Base-by-base conservation (phyloP, 441 rosid species). In the Melastoma candidum region DNA sequence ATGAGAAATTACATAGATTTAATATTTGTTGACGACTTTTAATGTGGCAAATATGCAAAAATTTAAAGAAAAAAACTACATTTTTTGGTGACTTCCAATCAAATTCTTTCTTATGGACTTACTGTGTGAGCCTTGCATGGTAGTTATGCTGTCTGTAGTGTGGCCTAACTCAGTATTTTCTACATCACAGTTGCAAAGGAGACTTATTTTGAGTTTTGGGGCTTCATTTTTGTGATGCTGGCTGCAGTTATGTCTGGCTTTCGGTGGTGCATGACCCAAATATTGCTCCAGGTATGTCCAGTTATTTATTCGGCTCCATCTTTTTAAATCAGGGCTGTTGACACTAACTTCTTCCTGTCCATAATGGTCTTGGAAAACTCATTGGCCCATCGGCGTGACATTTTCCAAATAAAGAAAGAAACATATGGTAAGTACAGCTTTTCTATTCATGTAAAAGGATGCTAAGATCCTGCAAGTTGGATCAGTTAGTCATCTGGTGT, bases 241-340 rank as follows among this genome's bases (percentile, higher is more conserved):
- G 93, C 98, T 75, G 93, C 98, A 58, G 93, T 90, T 68, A 90
- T 90, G 96, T 85, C 96, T 76, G 96, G 98, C 54, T 87, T 90
- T 58, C 95, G 95, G 54, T 90, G 98, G 98, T 81, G 83, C 75
- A 90, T 87, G 98, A 85, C 96, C 44, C 98, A 90, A 77, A 79
- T 90, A 71, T 87, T 90, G 67, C 73, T 90, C 72, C 98, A 87
- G 93, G 96, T 87, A 79, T 54, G 49, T 11, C 46, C 41, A 7
- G 8, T 46, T 60, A 47, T 46, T 32, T 13, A 61, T 43, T 1
- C 24, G 11, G 55, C 11, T 58, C 26, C 39, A 26, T 48, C 65
- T 46, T 54, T 48, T 36, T 43, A 59, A 47, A 26, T 39, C 41
- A 13, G 25, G 10, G 50, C 53, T 4, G 44, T 64, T 12, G 44